Percentiles rank a stretch among this genome's conserved stretches.
phyloP scores from a whole-genome alignment of 164 flowering plant genomes.

The Buxus sempervirens region DNA sequence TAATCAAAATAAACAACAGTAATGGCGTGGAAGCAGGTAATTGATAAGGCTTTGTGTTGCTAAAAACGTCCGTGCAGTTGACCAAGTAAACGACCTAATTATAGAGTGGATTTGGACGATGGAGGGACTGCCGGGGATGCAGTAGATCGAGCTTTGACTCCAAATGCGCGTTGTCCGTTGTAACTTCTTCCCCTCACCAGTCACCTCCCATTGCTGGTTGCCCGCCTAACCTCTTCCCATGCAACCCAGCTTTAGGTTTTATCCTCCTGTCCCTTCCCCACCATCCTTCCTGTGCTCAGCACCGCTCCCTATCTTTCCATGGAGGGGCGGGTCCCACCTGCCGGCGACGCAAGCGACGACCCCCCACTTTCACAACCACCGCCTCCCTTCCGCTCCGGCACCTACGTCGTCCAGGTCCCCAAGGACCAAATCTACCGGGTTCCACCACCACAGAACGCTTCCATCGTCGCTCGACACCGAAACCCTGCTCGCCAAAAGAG shows the following conservation, averaged over 20 bases:
- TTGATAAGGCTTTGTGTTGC: no score
- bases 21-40: no score
- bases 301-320: constrained; percentile 52
- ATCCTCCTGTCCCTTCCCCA: constrained; percentile 5
- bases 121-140: not conserved
- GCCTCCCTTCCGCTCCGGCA: constrained; percentile 18
- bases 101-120: not conserved
- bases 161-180: not conserved
- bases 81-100: not conserved
- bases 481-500: not conserved
- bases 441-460: constrained; percentile 67
- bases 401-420: constrained; percentile 62
- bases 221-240: constrained; percentile 5
- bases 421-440: constrained; percentile 69
- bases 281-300: constrained; percentile 15
- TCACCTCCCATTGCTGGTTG: not conserved
- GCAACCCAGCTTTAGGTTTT: constrained; percentile 12
- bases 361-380: not conserved
- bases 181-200: not conserved
- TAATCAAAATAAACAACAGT: no score
- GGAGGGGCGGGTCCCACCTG: constrained; percentile 55
- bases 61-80: not conserved
- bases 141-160: not conserved
- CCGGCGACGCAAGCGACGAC: not conserved
- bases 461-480: constrained; percentile 30